Evolutionary conservation across 2,329 filamentous ascomycete genomes (phyloP), one percentile per base, ranked within the genome.

Genomic region (Ambrosiella beaveri): DNA sequence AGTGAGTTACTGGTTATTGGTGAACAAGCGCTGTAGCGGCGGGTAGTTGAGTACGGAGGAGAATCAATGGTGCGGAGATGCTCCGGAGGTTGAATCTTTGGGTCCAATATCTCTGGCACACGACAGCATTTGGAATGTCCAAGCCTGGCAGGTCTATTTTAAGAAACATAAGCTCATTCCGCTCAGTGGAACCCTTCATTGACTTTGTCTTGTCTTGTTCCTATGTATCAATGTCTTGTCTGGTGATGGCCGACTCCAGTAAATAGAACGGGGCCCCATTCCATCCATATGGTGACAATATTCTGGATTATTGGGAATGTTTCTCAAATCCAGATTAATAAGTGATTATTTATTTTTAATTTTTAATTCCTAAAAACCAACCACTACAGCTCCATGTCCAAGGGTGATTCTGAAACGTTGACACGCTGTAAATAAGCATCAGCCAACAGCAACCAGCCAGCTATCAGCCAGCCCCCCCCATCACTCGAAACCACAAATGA

Each of bases 381-480:
- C n/a, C 9, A 19, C 8, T 51, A 51, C 47, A 9, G 13, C 47
- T 15, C 17, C 27, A 51, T 51, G 8, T n/a, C 17, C 17, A 27
- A 11, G 27, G 47, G 47, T 51, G 1, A 51, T 51, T 35, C 47
- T 51, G 47, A 51, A 51, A 51, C 47, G 17, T 27, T 51, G 47
- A 51, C 47, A 51, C 47, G 19, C 47, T 51, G 47, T 51, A 51
- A 51, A 51, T 51, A 51, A 51, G 47, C 47, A 51, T n/a, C 47
- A 51, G 8, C 47, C 47, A 51, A 19, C 44, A 6, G 40, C 40
- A 11, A 41, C n/a, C 40, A 41, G 40, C 40, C 3, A 41, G 40
- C 40, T 6, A 41, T 41, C 40, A 41, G 40, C 40, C 44, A 47
- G 44, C 44, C 44, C 44, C n/a, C n/a, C 17, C 44, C 44, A 47